A percentile compares a stretch with the other conserved stretches of the same genome.
Evolutionary conservation across 2,329 filamentous ascomycete species (phyloP).

Genomic region (Acrocalymma vagum): DNA sequence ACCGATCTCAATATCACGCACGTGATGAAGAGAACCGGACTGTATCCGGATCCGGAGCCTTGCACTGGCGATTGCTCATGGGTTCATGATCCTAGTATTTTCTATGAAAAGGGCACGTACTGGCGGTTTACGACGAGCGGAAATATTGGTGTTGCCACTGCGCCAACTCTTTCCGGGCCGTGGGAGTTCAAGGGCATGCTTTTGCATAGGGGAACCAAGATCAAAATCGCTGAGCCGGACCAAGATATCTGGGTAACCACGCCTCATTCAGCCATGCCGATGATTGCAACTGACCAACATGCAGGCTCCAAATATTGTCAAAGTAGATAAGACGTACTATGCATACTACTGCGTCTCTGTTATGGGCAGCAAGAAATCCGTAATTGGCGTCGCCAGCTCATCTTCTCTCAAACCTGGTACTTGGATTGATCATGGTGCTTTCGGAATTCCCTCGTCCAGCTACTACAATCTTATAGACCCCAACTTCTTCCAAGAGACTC

Average conservation of each 20-base stretch:
- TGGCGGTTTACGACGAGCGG: constrained; percentile 61
- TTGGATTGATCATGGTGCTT: constrained; percentile 68
- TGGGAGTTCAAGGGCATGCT: constrained; percentile 57
- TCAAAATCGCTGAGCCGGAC: constrained; percentile 46
- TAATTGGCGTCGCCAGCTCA: constrained; percentile 66
- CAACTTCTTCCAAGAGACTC: constrained; percentile 49
- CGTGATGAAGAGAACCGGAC: too few species aligned
- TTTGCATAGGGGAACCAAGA: constrained; percentile 52
- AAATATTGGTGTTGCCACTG: constrained; percentile 56
- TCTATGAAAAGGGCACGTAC: constrained; percentile 56
- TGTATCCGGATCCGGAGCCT: constrained; percentile 42
- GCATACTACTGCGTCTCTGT: constrained; percentile 69
- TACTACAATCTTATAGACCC: constrained; percentile 60
- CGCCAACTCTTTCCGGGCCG: constrained; percentile 54
- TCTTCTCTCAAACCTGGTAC: constrained; percentile 58
- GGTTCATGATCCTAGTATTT: constrained; percentile 57
- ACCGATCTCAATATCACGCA: too few species aligned
- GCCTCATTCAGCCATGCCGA: background rate
- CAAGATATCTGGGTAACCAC: constrained; percentile 57
- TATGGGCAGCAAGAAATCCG: constrained; percentile 66
- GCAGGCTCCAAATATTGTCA: constrained; percentile 68
- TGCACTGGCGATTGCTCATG: constrained; percentile 50
- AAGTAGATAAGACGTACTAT: constrained; percentile 65
- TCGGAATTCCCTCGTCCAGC: constrained; percentile 47
- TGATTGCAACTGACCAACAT: constrained; percentile 1